Conservation (phyloP, 2,329 filamentous ascomycete genomes). For the Neopestalotiopsis clavispora region DNA sequence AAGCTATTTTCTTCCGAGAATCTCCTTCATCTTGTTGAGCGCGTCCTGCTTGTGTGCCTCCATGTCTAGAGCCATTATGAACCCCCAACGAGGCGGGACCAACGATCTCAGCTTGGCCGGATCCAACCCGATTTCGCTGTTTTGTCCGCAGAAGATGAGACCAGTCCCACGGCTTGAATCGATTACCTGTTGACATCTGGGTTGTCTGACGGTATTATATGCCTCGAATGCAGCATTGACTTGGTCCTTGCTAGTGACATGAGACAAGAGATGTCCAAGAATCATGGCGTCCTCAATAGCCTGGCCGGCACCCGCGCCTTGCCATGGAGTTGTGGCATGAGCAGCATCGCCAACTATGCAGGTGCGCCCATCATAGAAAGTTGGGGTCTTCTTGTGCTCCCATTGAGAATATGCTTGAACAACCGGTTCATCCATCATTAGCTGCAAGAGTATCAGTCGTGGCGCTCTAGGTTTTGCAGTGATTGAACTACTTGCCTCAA, state of each 20-base stretch:
- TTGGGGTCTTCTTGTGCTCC: slow-evolving; percentile 23
- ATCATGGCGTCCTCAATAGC: slow-evolving; percentile 24
- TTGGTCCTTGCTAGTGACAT: slow-evolving; percentile 6
- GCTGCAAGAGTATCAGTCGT: slow-evolving; percentile 18
- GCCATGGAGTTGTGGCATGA: slow-evolving; percentile 23
- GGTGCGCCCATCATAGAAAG: slow-evolving; percentile 15
- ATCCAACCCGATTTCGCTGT: slow-evolving; percentile 19
- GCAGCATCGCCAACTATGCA: slow-evolving; percentile 23
- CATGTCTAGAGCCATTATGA: neutral
- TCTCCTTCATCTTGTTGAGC: neutral
- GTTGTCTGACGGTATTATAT: slow-evolving; percentile 15
- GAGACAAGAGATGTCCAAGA: slow-evolving; percentile 17
- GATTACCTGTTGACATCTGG: slow-evolving; percentile 21
- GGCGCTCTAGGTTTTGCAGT: slow-evolving; percentile 17
- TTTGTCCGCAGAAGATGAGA: slow-evolving; percentile 21
- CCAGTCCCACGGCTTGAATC: slow-evolving; percentile 19
- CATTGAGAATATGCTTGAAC: slow-evolving; percentile 22
- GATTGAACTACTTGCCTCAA: neutral
- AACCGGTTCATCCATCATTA: slow-evolving; percentile 21
- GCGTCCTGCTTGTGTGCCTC: neutral
- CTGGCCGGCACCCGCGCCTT: slow-evolving; percentile 23
- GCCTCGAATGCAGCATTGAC: slow-evolving; percentile 20
- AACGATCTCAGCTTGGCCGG: neutral
- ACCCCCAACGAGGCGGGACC: neutral
- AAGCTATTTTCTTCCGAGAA: neutral